Evolutionary conservation across 495 filamentous ascomycete genomes (phyloP).

Genomic region (Lasiosphaeriaceae sp.): DNA sequence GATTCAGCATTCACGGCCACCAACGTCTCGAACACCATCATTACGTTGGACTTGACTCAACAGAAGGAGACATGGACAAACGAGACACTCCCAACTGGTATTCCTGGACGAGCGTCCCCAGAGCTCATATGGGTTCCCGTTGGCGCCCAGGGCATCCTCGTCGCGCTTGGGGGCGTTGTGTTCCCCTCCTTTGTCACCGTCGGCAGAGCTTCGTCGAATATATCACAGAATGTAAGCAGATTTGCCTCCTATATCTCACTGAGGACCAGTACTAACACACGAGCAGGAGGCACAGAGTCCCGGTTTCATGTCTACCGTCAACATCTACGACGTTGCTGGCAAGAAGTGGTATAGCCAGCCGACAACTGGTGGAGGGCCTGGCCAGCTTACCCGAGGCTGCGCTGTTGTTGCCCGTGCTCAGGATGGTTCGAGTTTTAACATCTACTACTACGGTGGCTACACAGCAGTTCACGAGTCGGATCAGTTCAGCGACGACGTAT

Average conservation of each 20-base stretch:
- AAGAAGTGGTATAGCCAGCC: conserved; percentile 60
- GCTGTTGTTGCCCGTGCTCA: conserved; percentile 58
- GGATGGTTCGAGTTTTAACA: conserved; percentile 62
- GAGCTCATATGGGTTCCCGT: conserved; percentile 71
- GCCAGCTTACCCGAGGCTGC: conserved; percentile 60
- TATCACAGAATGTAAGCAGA: conserved; percentile 39
- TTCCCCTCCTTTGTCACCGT: conserved; percentile 39
- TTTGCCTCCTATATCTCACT: not conserved
- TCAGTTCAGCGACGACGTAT: conserved; percentile 60
- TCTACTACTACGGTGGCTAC: conserved; percentile 75
- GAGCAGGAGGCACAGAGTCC: conserved; percentile 46
- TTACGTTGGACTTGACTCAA: conserved; percentile 59
- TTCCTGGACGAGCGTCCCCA: conserved; percentile 55
- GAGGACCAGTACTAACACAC: conserved; percentile 5
- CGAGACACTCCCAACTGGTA: conserved; percentile 43
- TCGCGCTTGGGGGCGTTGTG: conserved; percentile 65
- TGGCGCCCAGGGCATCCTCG: conserved; percentile 56
- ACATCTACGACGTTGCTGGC: conserved; percentile 63
- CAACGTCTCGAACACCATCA: conserved; percentile 47
- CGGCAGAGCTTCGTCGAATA: conserved; percentile 29
- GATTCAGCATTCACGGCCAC: conserved; percentile 33
- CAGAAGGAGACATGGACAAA: conserved; percentile 52
- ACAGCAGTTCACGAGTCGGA: conserved; percentile 39
- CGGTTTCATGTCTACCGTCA: conserved; percentile 58
- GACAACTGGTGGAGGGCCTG: conserved; percentile 51